phyloP scores from a whole-genome alignment of 352 stramenopile genomes.

The Phytophthora syringae region DNA sequence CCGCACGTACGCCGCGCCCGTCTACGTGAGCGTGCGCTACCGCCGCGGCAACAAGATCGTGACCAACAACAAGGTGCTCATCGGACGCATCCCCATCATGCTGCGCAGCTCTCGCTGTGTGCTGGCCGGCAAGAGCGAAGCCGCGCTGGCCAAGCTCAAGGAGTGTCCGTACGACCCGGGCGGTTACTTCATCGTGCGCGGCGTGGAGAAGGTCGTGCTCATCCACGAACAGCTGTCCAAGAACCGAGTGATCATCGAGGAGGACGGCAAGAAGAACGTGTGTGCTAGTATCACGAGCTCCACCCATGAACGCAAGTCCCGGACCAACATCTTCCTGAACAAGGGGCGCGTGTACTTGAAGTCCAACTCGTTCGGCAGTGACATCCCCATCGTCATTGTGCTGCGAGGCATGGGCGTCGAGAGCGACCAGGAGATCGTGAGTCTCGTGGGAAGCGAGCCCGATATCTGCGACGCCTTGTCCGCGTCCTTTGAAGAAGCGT shows the following conservation, averaged over 20 bases:
- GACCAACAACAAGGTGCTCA: slow-evolving; percentile 97
- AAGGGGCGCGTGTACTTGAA: slow-evolving; percentile 98
- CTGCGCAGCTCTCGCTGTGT: slow-evolving; percentile 97
- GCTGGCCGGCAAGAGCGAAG: slow-evolving; percentile 94
- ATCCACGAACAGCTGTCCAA: slow-evolving; percentile 99
- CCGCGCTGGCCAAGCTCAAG: slow-evolving; percentile 96
- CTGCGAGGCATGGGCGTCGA: slow-evolving; percentile 98
- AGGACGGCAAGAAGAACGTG: slow-evolving; percentile 93
- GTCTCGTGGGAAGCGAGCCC: slow-evolving; percentile 93
- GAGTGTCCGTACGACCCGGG: slow-evolving; percentile 99
- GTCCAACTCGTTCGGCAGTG: slow-evolving; percentile 98
- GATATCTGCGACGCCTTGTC: slow-evolving; percentile 96
- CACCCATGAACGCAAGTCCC: slow-evolving; percentile 98
- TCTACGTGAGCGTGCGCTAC: slow-evolving; percentile 99
- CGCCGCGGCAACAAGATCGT: slow-evolving; percentile 97
- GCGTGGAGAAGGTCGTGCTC: slow-evolving; percentile 98
- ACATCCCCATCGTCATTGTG: slow-evolving; percentile 97
- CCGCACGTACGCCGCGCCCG: slow-evolving; percentile 98
- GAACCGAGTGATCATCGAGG: slow-evolving; percentile 99
- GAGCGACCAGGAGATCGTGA: slow-evolving; percentile 98
- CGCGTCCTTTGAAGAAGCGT: slow-evolving; percentile 96
- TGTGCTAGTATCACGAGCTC: slow-evolving; percentile 97
- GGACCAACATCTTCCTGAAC: slow-evolving; percentile 97
- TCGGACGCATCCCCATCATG: slow-evolving; percentile 99
- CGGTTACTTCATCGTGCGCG: slow-evolving; percentile 99